Base-by-base conservation (phyloP, 768 basidiomycete genomes). In the Lentinus brumalis region DNA sequence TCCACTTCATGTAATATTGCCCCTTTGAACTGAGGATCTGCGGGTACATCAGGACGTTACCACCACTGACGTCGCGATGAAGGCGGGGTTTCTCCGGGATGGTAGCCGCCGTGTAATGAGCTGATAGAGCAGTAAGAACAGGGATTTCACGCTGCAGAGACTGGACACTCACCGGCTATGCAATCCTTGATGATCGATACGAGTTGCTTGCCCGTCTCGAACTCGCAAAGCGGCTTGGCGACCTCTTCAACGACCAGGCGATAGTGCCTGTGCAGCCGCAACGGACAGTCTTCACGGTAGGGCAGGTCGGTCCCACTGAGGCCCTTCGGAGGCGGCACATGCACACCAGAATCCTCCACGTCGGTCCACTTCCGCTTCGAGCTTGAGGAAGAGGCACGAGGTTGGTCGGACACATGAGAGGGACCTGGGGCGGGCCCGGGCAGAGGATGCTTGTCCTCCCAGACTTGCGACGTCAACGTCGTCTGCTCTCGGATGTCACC, bases 61-160 rank as follows among this genome's bases (percentile, higher is more conserved):
- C 60, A 2, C 31, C 51, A 50, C 55, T 61, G 32, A 61, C 35
- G 29, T 61, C 60, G 21, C 60, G 50, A 32, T 57, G 60, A 6
- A 61, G 38, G 14, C 12, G n/a, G 4, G 29, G 32, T 3, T 16
- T 46, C 56, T 4, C 32, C 18, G 3, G 50, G 10, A 57, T 47
- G 26, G 10, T 16, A 2, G 32, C 16, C 1, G 54, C 60, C 8
- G 31, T 46, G 16, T 47, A 15, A 39, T 53, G 41, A 9, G 52
- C 50, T 61, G 35, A 15, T 4, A 47, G 5, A 40, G 31, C 41
- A 26, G 6, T 32, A 18, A 40, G 47, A n/a, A 12, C 21, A 21
- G 6, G 5, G 11, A 10, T 5, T 38, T 30, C 1, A 49, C 11
- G 6, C n/a, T 6, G 21, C 7, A 50, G 2, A 26, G 3, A 26